These are phyloP conservation scores for Gyrodon lividus DNA, from an alignment of 768 basidiomycete genomes.

Conservation along the genomic window DNA sequence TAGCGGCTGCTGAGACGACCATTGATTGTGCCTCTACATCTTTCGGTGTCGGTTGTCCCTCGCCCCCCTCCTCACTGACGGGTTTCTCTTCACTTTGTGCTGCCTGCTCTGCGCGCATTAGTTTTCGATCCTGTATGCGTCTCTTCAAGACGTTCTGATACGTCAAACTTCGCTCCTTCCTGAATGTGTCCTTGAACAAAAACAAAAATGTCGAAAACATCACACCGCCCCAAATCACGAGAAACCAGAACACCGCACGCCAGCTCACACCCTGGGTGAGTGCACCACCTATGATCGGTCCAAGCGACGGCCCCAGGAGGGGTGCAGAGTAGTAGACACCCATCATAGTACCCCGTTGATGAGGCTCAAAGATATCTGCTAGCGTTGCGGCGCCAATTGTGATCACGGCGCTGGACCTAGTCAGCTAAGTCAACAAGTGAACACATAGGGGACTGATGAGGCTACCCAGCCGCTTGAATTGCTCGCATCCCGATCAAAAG, in stretches of 20 bases:
- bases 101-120: slow-evolving; percentile 4
- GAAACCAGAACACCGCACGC: slow-evolving; percentile 86
- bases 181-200: slow-evolving; percentile 80
- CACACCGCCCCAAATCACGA: slow-evolving; percentile 57
- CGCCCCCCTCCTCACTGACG: not conserved
- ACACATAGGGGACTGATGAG: not conserved
- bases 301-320: slow-evolving; percentile 65
- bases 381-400: slow-evolving; percentile 69
- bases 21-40: slow-evolving; percentile 19
- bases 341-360: slow-evolving; percentile 80
- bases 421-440: not conserved
- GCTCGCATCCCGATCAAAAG: slow-evolving; percentile 66
- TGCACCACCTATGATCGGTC: slow-evolving; percentile 69
- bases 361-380: slow-evolving; percentile 76
- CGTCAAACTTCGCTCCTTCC: slow-evolving; percentile 74
- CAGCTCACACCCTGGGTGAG: slow-evolving; percentile 69
- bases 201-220: slow-evolving; percentile 57
- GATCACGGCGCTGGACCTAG: slow-evolving; percentile 65
- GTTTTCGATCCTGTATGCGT: slow-evolving; percentile 31
- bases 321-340: slow-evolving; percentile 83
- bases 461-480: slow-evolving; percentile 63
- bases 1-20: not conserved
- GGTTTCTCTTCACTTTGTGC: too few species aligned
- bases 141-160: slow-evolving; percentile 68
- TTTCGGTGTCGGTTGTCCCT: slow-evolving; percentile 10